Conservation (phyloP, 179 eudicot species). For the Silene coronaria region DNA sequence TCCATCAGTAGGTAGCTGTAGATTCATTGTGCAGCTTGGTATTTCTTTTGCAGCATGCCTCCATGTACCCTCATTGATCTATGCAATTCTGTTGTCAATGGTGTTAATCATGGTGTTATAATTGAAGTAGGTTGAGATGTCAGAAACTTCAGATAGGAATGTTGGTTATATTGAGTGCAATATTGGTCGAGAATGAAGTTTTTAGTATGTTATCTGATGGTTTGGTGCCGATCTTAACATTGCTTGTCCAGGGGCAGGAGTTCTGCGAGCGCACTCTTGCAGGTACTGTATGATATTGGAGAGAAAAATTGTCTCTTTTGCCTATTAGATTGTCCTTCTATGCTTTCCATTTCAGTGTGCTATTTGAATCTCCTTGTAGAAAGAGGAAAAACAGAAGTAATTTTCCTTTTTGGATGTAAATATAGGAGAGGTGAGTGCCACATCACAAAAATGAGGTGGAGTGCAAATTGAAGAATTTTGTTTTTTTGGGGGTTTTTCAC, state of each 20-base stretch:
- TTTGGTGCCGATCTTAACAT: background rate
- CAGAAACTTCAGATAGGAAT: conserved; percentile 1
- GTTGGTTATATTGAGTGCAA: background rate
- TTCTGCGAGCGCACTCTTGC: too few species aligned
- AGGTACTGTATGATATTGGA: background rate
- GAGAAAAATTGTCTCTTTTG: too few species aligned
- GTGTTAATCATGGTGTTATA: conserved; percentile 19
- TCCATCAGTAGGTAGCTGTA: conserved; percentile 68
- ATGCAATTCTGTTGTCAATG: conserved; percentile 25
- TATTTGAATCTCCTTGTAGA: background rate
- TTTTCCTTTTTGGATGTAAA: background rate
- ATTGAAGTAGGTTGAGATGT: background rate
- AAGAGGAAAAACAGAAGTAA: background rate
- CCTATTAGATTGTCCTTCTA: background rate
- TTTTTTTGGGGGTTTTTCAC: background rate
- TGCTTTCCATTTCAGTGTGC: background rate
- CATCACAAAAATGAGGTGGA: background rate
- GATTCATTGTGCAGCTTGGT: conserved; percentile 53
- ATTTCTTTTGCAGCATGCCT: conserved; percentile 36
- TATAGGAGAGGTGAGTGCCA: background rate
- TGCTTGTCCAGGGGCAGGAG: background rate
- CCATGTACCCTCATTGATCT: conserved; percentile 16
- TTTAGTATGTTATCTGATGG: background rate
- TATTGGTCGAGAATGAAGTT: background rate
- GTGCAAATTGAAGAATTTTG: background rate